Evolutionary conservation across 1,139 yeast species (phyloP).

Genomic region (Hyphopichia wangnamkhiaoensis): DNA sequence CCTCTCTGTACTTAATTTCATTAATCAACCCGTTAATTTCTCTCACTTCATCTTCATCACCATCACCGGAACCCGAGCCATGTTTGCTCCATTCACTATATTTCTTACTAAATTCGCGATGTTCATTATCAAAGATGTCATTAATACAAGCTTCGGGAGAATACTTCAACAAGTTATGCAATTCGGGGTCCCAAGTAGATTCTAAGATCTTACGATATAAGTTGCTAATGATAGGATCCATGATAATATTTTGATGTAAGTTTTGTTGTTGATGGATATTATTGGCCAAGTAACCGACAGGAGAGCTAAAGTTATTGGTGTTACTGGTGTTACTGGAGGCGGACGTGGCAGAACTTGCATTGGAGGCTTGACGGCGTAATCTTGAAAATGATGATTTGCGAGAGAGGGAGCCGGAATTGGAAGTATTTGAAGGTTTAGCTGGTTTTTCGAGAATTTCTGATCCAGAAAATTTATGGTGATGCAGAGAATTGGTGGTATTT

Average conservation of each 20-base stretch:
- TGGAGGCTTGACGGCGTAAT: neutral
- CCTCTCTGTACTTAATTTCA: constrained; percentile 42
- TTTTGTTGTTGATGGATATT: neutral
- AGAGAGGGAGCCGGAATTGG: neutral
- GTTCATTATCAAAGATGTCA: constrained; percentile 62
- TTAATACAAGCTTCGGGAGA: constrained; percentile 73
- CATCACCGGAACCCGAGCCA: constrained; percentile 15
- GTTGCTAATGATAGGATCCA: constrained; percentile 54
- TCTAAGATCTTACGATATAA: constrained; percentile 65
- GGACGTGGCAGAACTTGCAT: neutral
- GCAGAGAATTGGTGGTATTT: neutral
- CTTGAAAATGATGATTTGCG: constrained; percentile 1
- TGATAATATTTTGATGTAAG: constrained; percentile 17
- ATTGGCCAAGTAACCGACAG: neutral
- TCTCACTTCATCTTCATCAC: constrained; percentile 43
- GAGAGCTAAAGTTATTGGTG: neutral
- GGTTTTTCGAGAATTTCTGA: neutral
- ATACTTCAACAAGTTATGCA: constrained; percentile 56
- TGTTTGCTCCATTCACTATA: constrained; percentile 35
- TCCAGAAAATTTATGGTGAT: neutral
- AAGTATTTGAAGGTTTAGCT: neutral
- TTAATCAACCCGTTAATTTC: constrained; percentile 48
- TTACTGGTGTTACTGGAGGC: neutral
- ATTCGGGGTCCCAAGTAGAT: constrained; percentile 77
- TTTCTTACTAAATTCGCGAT: constrained; percentile 55